Conservation (phyloP, 192 early-diverging fungal genomes). For the Polychytrium aggregatum region DNA sequence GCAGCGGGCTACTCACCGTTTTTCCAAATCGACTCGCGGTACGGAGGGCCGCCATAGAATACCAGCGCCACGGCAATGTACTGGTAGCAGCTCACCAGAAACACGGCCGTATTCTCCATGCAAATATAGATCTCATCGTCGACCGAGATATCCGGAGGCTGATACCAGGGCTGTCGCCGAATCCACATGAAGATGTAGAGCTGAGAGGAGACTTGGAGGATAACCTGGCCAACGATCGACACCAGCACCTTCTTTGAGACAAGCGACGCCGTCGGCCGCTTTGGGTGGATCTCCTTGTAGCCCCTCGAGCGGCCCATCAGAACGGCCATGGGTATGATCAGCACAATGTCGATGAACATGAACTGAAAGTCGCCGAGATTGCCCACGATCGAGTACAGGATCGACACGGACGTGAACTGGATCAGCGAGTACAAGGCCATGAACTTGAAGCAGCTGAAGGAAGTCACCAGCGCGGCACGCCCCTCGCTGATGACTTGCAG, state of each 20-base stretch:
- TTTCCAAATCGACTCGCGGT: conserved; percentile 74
- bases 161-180: conserved; percentile 64
- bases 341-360: conserved; percentile 83
- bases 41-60: conserved; percentile 93
- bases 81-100: conserved; percentile 83
- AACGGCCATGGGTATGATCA: conserved; percentile 64
- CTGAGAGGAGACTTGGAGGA: conserved; percentile 76
- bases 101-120: conserved; percentile 87
- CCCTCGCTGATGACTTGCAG: conserved; percentile 83
- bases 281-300: conserved; percentile 54
- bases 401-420: conserved; percentile 88
- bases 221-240: conserved; percentile 79
- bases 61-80: conserved; percentile 84
- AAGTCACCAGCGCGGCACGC: conserved; percentile 89
- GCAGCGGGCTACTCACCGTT: conserved; percentile 62
- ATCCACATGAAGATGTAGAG: conserved; percentile 58
- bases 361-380: conserved; percentile 95
- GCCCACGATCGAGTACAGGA: conserved; percentile 77
- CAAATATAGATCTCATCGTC: conserved; percentile 59
- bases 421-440: conserved; percentile 97
- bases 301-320: conserved; percentile 85
- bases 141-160: conserved; percentile 38
- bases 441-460: conserved; percentile 97
- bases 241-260: conserved; percentile 84
- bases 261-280: conserved; percentile 82